Percentiles rank a stretch among this genome's conserved stretches.
phyloP scores from a whole-genome alignment of 306 rosid species.

The Oemleria cerasiformis region DNA sequence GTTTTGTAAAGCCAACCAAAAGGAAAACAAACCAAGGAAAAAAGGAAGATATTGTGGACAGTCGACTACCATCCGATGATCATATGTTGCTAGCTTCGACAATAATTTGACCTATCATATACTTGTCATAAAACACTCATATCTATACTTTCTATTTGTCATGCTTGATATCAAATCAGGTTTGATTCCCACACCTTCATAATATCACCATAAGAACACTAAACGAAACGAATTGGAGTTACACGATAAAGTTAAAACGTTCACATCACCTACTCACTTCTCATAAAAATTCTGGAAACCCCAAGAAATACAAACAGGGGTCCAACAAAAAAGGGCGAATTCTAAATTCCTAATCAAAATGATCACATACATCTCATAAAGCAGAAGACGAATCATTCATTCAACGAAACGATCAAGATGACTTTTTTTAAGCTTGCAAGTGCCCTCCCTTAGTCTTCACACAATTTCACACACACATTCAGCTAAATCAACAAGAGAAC shows the following conservation, averaged over 20 bases:
- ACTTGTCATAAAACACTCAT: neutral
- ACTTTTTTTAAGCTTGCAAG: constrained; percentile 49
- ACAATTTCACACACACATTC: constrained; percentile 14
- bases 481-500: constrained; percentile 16
- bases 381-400: neutral
- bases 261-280: neutral
- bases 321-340: neutral
- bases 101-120: neutral
- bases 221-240: neutral
- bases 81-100: neutral
- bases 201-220: neutral
- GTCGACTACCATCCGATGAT: neutral
- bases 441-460: constrained; percentile 71
- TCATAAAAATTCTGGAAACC: neutral
- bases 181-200: neutral
- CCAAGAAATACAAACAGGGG: neutral
- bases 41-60: neutral
- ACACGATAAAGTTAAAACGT: neutral
- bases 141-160: too few species aligned
- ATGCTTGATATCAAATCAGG: neutral
- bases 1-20: neutral
- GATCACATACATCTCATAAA: neutral
- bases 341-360: neutral
- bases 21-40: neutral
- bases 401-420: constrained; percentile 11